Evolutionary conservation across 2,329 filamentous ascomycete species (phyloP), one percentile per base, ranked within the genome.

Genomic region (Venturia oleaginea): DNA sequence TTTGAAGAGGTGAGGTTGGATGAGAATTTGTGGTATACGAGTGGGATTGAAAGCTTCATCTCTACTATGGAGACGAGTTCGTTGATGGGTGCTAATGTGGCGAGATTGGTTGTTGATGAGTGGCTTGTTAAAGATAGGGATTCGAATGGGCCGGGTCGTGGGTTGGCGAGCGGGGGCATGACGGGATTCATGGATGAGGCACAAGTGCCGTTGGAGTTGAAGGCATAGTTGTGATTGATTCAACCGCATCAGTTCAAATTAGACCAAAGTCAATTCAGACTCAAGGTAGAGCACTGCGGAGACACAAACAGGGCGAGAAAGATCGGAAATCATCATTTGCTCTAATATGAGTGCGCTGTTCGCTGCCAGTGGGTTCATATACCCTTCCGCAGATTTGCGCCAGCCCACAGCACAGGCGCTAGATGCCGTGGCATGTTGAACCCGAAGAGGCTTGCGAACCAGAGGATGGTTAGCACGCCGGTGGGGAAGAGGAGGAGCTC

Each of bases 51-150:
- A 77, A 88, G 88, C 69, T 97, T 99, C 73, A 95, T 97, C 69
- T 94, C 89, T 11, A 96, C 92, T 0, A 97, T 99, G 94, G 94
- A 99, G 80, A 97, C 94, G 7, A 96, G 87, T 73, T 89, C 91
- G 1, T 76, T 97, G 69, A 94, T 94, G 86, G 94, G 94, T 0
- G 91, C 84, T 83, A 94, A 94, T 72, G 86, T 94, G 24, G 91
- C 90, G 10, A 82, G 81, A 67, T 76, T 94, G 63, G 80, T 93
- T 57, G 80, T 86, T 0, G 84, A 92, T 70, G 83, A 84, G 62
- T 85, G 81, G 74, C 71, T 74, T 0, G 46, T 38, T 27, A 32
- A 55, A 24, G 22, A 43, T 11, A 42, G 13, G 55, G 24, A 32
- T 19, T 2, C 3, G 32, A n/a, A 0, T 13, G n/a, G 30, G 2